Evolutionary conservation across 306 rosid species (phyloP).

Genomic region (Quercus glauca): DNA sequence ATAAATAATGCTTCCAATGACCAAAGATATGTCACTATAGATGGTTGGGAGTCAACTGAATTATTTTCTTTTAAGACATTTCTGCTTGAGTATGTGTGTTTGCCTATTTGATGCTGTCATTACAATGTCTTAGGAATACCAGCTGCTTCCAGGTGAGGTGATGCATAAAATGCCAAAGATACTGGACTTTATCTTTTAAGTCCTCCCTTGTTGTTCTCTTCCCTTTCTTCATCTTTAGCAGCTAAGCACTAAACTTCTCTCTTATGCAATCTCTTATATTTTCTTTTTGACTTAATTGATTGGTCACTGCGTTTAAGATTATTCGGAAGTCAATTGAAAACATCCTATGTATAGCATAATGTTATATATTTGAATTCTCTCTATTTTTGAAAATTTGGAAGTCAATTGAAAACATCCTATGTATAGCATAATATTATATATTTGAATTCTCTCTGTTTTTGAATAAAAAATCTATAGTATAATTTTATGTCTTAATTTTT

Average conservation of each 20-base stretch:
- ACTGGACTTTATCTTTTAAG: not conserved
- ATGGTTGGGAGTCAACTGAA: no score
- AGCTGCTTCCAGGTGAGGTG: not conserved
- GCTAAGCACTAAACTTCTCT: not conserved
- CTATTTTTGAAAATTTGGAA: not conserved
- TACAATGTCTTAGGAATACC: no score
- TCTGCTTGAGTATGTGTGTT: no score
- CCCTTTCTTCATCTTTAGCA: not conserved
- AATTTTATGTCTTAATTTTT: not conserved
- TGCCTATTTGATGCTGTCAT: no score
- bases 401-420: not conserved
- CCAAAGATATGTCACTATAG: not conserved
- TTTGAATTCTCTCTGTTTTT: no score
- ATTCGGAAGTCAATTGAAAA: not conserved
- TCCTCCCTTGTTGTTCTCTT: not conserved
- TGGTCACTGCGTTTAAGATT: no score
- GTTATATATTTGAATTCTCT: no score
- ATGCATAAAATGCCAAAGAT: not conserved
- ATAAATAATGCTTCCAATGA: not conserved
- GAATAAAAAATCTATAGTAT: not conserved
- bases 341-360: not conserved
- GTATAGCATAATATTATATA: no score
- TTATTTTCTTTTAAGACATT: no score
- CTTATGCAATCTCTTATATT: no score
- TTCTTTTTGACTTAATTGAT: no score